Conservation (phyloP, 805 yeast species). For the Nakazawaea anatomiae region DNA sequence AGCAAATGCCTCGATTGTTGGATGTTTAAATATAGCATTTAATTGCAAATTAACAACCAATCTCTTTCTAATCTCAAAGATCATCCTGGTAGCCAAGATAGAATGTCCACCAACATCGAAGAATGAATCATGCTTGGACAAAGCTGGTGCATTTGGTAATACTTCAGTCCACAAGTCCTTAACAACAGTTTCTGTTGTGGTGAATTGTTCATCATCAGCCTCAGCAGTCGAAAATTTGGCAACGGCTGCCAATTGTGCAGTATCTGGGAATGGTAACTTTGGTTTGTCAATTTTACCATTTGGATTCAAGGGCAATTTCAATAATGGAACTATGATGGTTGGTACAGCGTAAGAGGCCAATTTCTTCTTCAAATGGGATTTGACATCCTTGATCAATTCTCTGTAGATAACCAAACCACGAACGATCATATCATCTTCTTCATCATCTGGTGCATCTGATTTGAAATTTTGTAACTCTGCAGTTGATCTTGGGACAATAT, state of each 20-base stretch:
- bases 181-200: constrained; percentile 59
- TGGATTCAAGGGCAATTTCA: constrained; percentile 87
- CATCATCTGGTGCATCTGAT: constrained; percentile 40
- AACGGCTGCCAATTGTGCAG: constrained; percentile 76
- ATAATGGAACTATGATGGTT: constrained; percentile 80
- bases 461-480: constrained; percentile 43
- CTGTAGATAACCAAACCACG: constrained; percentile 73
- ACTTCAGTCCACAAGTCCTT: constrained; percentile 82
- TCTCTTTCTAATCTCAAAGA: constrained; percentile 79
- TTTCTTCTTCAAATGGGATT: constrained; percentile 77
- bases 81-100: constrained; percentile 94
- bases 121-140: constrained; percentile 79
- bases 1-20: constrained; percentile 79
- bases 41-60: constrained; percentile 79
- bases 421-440: constrained; percentile 60
- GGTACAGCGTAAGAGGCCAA: constrained; percentile 94
- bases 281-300: constrained; percentile 99
- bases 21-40: constrained; percentile 84
- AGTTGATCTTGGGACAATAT: constrained; percentile 70
- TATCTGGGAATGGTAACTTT: constrained; percentile 89
- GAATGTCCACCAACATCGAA: constrained; percentile 98
- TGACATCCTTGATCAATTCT: constrained; percentile 73
- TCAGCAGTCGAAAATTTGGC: constrained; percentile 43
- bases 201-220: constrained; percentile 47
- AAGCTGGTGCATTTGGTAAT: constrained; percentile 79